Evolutionary conservation across 164 flowering plant species (phyloP).

Genomic region (Vitis rotundifolia): DNA sequence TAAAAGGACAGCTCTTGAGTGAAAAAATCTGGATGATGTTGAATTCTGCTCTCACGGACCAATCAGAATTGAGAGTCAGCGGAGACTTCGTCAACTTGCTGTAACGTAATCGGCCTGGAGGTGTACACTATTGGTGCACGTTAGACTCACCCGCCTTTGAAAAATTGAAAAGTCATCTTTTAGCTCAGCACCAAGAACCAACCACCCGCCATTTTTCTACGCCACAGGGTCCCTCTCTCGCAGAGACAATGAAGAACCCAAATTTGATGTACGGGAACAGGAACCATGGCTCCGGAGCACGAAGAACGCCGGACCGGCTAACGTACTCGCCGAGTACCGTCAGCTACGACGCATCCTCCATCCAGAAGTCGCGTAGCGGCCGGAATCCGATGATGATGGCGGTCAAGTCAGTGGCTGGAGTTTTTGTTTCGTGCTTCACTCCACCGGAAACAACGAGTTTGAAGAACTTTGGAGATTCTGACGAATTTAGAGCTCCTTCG

Average conservation of each 20-base stretch:
- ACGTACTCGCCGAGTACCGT: constrained; percentile 22
- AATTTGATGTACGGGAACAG: constrained; percentile 17
- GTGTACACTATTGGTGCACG: constrained; percentile 5
- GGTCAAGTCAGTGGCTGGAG: constrained; percentile 51
- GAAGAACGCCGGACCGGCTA: constrained; percentile 27
- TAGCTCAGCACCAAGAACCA: not conserved
- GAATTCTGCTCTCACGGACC: too few relatives aligned
- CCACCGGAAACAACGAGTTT: constrained; percentile 48
- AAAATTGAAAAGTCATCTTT: constrained; percentile 19
- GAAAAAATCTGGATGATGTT: too few relatives aligned
- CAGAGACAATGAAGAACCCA: constrained; percentile 19
- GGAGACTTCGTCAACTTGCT: too few relatives aligned
- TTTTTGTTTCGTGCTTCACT: constrained; percentile 52
- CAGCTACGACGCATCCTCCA: constrained; percentile 18
- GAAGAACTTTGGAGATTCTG: constrained; percentile 11
- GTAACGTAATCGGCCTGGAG: too few relatives aligned
- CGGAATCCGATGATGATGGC: constrained; percentile 38
- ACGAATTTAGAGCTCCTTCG: constrained; percentile 29
- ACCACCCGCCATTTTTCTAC: constrained; percentile 20
- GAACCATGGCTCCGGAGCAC: constrained; percentile 20
- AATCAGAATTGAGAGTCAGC: too few relatives aligned
- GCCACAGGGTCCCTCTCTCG: constrained; percentile 7
- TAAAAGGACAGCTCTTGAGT: too few relatives aligned
- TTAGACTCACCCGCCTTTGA: constrained; percentile 4
- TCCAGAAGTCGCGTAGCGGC: constrained; percentile 9